Conservation (phyloP, 2,329 filamentous ascomycete species). For the Orbilia ellipsospora region DNA sequence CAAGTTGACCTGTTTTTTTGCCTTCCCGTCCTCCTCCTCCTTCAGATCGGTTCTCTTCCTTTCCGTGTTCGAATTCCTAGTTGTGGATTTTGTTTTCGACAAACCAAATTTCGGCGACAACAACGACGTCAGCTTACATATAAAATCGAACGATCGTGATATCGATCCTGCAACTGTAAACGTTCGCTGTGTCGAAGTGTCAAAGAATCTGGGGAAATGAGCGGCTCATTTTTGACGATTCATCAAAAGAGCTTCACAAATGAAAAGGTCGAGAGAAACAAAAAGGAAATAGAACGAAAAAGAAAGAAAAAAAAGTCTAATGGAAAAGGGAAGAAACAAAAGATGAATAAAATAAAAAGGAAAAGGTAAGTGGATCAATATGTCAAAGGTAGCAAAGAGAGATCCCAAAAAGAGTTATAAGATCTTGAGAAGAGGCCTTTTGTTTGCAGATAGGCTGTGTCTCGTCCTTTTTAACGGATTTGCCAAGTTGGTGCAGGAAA, state of each 20-base stretch:
- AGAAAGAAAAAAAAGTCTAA: neutral
- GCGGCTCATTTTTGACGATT: constrained; percentile 38
- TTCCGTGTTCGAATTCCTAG: constrained; percentile 5
- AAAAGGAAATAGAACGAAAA: neutral
- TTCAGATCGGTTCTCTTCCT: neutral
- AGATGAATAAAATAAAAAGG: constrained; percentile 7
- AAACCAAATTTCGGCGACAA: constrained; percentile 32
- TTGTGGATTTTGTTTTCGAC: constrained; percentile 23
- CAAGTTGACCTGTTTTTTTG: constrained; percentile 13
- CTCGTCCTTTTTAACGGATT: constrained; percentile 55
- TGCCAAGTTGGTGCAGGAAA: constrained; percentile 36
- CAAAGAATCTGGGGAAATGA: constrained; percentile 38
- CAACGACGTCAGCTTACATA: constrained; percentile 55
- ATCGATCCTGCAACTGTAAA: constrained; percentile 31
- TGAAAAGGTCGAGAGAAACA: constrained; percentile 16
- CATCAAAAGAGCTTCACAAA: constrained; percentile 35
- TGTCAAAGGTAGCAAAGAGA: constrained; percentile 25
- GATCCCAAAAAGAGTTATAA: constrained; percentile 49
- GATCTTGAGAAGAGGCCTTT: constrained; percentile 54
- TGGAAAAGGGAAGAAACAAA: constrained; percentile 4
- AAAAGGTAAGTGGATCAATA: constrained; percentile 9
- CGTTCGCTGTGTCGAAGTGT: constrained; percentile 12
- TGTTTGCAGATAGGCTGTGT: constrained; percentile 53
- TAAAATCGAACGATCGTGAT: constrained; percentile 29
- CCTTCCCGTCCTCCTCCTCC: constrained; percentile 17